Evolutionary conservation across 768 basidiomycete species (phyloP).

Genomic region (Lactarius indigo): DNA sequence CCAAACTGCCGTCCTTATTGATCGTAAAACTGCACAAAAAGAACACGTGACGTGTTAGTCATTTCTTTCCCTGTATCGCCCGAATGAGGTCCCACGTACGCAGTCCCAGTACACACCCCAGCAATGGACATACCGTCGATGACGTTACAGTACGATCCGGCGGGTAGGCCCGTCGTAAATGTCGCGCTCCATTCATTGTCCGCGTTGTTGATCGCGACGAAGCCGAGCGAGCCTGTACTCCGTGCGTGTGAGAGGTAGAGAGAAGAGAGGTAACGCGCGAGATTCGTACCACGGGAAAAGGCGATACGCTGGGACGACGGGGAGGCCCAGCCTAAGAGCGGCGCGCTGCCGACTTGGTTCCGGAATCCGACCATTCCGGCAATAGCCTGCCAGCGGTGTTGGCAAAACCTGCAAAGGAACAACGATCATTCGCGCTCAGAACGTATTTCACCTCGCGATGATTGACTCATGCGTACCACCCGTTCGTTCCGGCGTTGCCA

Average conservation of each 20-base stretch:
- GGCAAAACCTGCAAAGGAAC: slow-evolving; percentile 44
- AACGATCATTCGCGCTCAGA: no score
- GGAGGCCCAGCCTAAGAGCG: slow-evolving; percentile 55
- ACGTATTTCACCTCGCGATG: no score
- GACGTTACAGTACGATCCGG: slow-evolving; percentile 63
- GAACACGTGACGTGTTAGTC: background rate
- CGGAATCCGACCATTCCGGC: slow-evolving; percentile 60
- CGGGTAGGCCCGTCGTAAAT: slow-evolving; percentile 56
- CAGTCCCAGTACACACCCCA: slow-evolving; percentile 47
- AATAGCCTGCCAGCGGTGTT: slow-evolving; percentile 58
- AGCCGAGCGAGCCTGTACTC: slow-evolving; percentile 48
- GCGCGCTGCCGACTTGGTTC: slow-evolving; percentile 50
- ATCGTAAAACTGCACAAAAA: slow-evolving; percentile 23
- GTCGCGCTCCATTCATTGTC: slow-evolving; percentile 52
- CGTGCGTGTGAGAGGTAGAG: background rate
- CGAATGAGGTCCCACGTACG: slow-evolving; percentile 33
- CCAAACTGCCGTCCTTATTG: slow-evolving; percentile 23
- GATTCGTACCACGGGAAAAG: slow-evolving; percentile 54
- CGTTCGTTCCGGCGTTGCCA: slow-evolving; percentile 47
- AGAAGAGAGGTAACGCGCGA: background rate
- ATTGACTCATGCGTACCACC: slow-evolving; percentile 37
- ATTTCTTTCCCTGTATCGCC: background rate
- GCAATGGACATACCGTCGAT: slow-evolving; percentile 43
- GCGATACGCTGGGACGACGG: slow-evolving; percentile 59
- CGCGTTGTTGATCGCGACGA: slow-evolving; percentile 65